phyloP scores from a whole-genome alignment of 2,329 filamentous ascomycete genomes.

The Colletotrichum kahawae region DNA sequence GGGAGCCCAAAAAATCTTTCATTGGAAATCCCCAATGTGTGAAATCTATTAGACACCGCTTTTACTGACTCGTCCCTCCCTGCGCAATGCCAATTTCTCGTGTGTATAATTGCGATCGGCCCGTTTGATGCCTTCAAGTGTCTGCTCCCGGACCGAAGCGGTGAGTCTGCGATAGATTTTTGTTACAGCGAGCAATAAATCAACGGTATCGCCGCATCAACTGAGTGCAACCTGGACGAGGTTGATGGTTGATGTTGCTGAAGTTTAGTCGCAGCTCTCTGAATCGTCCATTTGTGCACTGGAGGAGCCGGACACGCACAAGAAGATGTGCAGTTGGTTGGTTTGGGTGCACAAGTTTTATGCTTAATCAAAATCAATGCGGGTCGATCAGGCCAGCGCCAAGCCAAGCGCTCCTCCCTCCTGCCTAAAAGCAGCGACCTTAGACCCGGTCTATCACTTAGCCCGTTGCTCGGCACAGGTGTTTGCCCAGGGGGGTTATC shows the following conservation, averaged over 20 bases:
- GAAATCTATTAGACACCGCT: neutral
- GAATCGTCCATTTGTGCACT: no score
- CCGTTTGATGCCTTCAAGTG: neutral
- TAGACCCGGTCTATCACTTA: neutral
- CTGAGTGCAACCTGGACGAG: neutral
- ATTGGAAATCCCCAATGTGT: neutral
- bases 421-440: neutral
- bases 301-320: neutral
- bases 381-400: neutral
- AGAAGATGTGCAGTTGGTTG: neutral
- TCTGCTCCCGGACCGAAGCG: neutral
- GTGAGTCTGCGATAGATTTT: neutral
- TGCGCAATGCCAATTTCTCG: neutral
- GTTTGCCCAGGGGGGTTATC: neutral
- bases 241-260: neutral
- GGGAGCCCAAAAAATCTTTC: neutral
- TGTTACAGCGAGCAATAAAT: neutral
- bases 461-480: neutral
- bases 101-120: neutral
- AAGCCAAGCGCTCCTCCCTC: neutral
- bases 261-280: no score
- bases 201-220: neutral
- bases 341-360: neutral
- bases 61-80: neutral
- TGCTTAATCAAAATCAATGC: neutral